phyloP scores from a whole-genome alignment of 2,329 filamentous ascomycete species.

The Neoscytalidium dimidiatum region DNA sequence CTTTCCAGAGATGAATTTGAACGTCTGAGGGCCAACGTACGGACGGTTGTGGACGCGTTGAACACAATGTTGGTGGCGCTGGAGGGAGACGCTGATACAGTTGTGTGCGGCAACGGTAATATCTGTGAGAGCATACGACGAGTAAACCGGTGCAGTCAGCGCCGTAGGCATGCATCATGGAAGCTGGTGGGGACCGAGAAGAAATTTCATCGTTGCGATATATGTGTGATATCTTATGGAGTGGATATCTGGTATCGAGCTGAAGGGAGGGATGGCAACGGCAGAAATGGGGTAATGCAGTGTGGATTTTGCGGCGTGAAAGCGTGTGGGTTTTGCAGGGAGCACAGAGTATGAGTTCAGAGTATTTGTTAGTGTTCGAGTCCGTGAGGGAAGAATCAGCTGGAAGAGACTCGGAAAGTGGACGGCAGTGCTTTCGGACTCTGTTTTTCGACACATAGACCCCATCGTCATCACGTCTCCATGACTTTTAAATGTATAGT shows the following conservation, averaged over 20 bases:
- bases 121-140: not conserved
- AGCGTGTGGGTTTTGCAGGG: constrained; percentile 9
- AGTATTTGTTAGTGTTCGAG: not conserved
- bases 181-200: not conserved
- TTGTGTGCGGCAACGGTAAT: not conserved
- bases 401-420: too few species aligned
- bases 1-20: not conserved
- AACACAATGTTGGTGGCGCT: not conserved
- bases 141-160: too few species aligned
- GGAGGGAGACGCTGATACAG: not conserved
- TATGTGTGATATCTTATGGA: not conserved
- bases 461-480: too few species aligned
- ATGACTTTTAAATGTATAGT: too few species aligned
- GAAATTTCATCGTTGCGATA: not conserved
- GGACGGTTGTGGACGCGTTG: not conserved
- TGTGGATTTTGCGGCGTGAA: not conserved
- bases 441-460: too few species aligned
- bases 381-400: too few species aligned
- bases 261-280: not conserved
- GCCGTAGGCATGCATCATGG: too few species aligned
- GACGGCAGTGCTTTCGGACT: too few species aligned
- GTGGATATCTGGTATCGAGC: constrained; percentile 7
- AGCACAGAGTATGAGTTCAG: not conserved
- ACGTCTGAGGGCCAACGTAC: not conserved
- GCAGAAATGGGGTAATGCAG: not conserved